These are phyloP conservation scores for Noccaea bulbosa DNA, from an alignment of 345 rosid genomes.

Conservation along the genomic window DNA sequence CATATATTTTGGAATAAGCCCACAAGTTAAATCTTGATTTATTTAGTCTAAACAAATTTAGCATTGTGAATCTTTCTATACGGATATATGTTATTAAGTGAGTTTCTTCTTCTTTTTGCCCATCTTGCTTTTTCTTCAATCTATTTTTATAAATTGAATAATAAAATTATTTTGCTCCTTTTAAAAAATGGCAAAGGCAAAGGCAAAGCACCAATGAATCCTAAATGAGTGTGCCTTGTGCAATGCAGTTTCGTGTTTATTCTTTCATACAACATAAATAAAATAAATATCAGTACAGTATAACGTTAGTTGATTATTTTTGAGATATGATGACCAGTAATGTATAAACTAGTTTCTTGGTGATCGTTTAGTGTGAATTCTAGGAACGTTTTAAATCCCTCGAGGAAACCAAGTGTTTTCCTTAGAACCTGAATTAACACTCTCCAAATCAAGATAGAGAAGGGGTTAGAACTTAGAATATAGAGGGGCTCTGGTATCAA, in stretches of 20 bases:
- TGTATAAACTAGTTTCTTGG: too few relatives aligned
- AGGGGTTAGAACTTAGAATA: background rate
- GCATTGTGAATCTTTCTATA: constrained; percentile 29
- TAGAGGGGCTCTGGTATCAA: background rate
- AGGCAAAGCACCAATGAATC: too few relatives aligned
- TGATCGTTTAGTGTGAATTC: constrained; percentile 8
- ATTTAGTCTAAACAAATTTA: background rate
- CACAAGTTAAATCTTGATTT: too few relatives aligned
- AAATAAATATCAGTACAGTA: background rate
- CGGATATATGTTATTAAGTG: constrained; percentile 30
- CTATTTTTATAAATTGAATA: background rate
- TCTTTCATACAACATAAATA: too few relatives aligned
- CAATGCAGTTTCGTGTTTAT: constrained; percentile 27
- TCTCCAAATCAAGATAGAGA: constrained; percentile 21
- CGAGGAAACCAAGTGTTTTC: constrained; percentile 10
- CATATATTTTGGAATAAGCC: background rate
- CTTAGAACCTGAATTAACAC: constrained; percentile 13
- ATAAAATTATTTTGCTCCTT: constrained; percentile 2
- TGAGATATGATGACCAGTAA: too few relatives aligned
- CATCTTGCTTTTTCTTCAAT: constrained; percentile 32
- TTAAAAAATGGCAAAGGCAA: constrained; percentile 23
- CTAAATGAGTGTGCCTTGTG: constrained; percentile 41
- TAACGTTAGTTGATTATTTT: too few relatives aligned
- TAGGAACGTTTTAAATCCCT: constrained; percentile 10
- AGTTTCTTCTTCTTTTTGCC: constrained; percentile 31